Percentiles rank a stretch among this genome's conserved stretches.
Evolutionary conservation across 2,329 filamentous ascomycete species (phyloP).

Genomic region (Zasmidium citrigriseum): DNA sequence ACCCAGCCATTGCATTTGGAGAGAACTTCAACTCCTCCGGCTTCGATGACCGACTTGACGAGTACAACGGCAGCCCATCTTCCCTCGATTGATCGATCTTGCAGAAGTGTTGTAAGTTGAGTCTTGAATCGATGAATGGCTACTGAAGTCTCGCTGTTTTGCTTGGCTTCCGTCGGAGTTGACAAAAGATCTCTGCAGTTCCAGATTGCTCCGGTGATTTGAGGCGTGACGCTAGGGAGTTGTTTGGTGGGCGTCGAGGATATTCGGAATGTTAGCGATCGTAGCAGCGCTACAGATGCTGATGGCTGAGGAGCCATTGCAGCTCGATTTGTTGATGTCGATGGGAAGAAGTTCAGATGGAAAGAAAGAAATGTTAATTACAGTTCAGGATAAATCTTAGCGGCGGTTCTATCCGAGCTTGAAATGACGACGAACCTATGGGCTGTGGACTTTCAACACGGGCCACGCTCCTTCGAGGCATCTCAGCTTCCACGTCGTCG

Average conservation of each 20-base stretch:
- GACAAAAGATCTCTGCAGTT: slow-evolving; percentile 64
- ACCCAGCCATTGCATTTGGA: slow-evolving; percentile 75
- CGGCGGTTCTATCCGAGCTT: neutral
- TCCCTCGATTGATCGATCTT: slow-evolving; percentile 72
- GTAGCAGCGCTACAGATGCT: slow-evolving; percentile 48
- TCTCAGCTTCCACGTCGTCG: no score
- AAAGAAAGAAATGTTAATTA: neutral
- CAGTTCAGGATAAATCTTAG: neutral
- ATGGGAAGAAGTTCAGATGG: neutral
- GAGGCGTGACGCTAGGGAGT: slow-evolving; percentile 71
- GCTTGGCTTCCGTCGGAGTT: slow-evolving; percentile 57
- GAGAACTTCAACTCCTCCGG: slow-evolving; percentile 81
- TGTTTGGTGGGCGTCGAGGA: slow-evolving; percentile 71
- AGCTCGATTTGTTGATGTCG: neutral
- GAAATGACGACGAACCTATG: neutral
- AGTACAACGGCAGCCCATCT: slow-evolving; percentile 77
- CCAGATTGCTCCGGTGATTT: slow-evolving; percentile 60
- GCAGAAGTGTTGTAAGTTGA: slow-evolving; percentile 73
- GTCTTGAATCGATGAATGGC: slow-evolving; percentile 81
- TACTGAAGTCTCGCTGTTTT: slow-evolving; percentile 65
- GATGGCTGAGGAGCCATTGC: slow-evolving; percentile 16
- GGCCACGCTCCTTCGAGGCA: slow-evolving; percentile 1
- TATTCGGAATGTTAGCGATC: slow-evolving; percentile 68
- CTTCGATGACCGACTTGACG: slow-evolving; percentile 78
- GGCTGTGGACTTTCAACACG: neutral